Evolutionary conservation across 2,329 filamentous ascomycete species (phyloP).

Genomic region (Penicillium digitatum): DNA sequence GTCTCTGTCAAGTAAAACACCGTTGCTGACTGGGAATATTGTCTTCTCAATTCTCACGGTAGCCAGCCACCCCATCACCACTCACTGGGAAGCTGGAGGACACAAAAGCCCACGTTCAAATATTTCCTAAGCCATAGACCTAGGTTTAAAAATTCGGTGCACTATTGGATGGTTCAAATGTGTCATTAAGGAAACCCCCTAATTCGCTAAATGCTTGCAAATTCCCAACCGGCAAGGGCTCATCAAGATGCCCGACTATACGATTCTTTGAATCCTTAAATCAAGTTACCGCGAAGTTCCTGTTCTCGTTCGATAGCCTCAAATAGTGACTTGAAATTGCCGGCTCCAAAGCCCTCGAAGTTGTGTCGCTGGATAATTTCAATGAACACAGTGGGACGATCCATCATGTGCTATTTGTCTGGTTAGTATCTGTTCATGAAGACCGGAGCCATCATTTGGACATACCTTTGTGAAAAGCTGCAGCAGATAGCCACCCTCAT

Average conservation of each 20-base stretch:
- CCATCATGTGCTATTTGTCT: slow-evolving; percentile 66
- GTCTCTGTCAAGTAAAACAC: too few species aligned
- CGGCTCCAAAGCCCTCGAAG: slow-evolving; percentile 88
- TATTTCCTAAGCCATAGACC: background rate
- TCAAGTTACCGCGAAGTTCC: slow-evolving; percentile 74
- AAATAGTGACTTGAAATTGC: slow-evolving; percentile 93
- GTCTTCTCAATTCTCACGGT: too few species aligned
- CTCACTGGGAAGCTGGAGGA: background rate
- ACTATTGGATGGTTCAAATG: background rate
- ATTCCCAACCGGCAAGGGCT: background rate
- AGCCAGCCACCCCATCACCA: too few species aligned
- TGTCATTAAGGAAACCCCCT: background rate
- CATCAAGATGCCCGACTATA: background rate
- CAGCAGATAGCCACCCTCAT: slow-evolving; percentile 80
- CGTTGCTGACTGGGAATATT: too few species aligned
- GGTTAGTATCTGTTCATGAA: background rate
- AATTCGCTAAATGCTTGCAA: slow-evolving; percentile 2
- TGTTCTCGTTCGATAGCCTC: slow-evolving; percentile 95
- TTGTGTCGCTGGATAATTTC: slow-evolving; percentile 93
- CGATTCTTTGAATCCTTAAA: slow-evolving; percentile 20
- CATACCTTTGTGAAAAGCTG: slow-evolving; percentile 67
- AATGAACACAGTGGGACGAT: slow-evolving; percentile 90
- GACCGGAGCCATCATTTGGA: background rate
- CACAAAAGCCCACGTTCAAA: background rate
- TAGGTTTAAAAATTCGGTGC: background rate